These are phyloP conservation scores for Lichtheimia hyalospora DNA, from an alignment of 371 early-diverging fungal genomes.

Conservation along the genomic window DNA sequence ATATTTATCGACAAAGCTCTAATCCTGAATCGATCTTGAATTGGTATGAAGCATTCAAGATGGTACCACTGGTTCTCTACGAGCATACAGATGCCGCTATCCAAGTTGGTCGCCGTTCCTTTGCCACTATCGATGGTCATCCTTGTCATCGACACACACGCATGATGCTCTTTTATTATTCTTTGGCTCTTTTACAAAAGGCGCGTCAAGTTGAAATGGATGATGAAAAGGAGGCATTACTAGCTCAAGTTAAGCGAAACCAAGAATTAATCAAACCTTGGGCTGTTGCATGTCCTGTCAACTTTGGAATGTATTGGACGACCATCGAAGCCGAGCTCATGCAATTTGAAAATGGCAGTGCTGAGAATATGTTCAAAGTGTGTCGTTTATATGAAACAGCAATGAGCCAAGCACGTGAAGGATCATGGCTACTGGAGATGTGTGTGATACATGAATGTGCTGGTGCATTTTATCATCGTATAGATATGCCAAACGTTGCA, in stretches of 20 bases:
- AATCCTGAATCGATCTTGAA: conserved; percentile 30
- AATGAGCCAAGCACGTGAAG: conserved; percentile 32
- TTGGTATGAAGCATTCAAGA: conserved; percentile 41
- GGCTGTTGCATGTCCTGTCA: conserved; percentile 23
- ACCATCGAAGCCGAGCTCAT: conserved; percentile 36
- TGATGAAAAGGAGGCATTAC: conserved; percentile 10
- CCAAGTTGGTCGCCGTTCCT: conserved; percentile 26
- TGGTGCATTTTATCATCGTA: conserved; percentile 36
- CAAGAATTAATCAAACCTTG: conserved; percentile 25
- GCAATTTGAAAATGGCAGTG: conserved; percentile 1
- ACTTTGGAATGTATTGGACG: conserved; percentile 33
- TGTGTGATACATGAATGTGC: conserved; percentile 43
- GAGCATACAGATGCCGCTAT: conserved; percentile 40
- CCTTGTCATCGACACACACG: conserved; percentile 42
- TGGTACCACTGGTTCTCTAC: conserved; percentile 41
- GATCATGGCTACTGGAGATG: conserved; percentile 31
- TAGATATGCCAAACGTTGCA: conserved; percentile 35
- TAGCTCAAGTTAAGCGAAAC: conserved; percentile 24
- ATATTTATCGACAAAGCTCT: conserved; percentile 22
- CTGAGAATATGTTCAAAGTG: conserved; percentile 11
- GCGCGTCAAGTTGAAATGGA: conserved; percentile 7
- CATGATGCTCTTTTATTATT: conserved; percentile 25
- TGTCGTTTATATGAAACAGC: conserved; percentile 35
- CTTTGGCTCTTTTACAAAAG: conserved; percentile 37
- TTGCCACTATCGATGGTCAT: conserved; percentile 30